Base-by-base conservation (phyloP, 805 yeast species). In the Candida andamanensis region DNA sequence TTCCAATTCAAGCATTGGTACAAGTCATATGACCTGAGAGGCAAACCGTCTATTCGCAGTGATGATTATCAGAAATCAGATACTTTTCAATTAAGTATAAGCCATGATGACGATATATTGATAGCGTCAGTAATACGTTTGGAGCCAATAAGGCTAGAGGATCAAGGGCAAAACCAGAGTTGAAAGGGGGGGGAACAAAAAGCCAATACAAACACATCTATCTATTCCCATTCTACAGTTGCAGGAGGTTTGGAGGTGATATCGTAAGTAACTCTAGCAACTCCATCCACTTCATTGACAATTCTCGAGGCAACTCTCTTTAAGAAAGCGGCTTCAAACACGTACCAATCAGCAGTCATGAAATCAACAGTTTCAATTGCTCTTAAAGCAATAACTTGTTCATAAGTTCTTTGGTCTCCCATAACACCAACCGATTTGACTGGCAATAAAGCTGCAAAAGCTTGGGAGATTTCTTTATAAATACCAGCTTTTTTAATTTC, bases 261-360 rank as follows among this genome's bases (percentile, higher is more conserved):
- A 63, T 92, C 99, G 64, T 92, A 92, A 35, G 95, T 92, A 42
- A 92, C 99, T 67, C 99, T 83, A 36, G 98, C 97, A 53, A 92
- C 98, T 58, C 99, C 99, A 47, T 83, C 85, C 41, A 92, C 99
- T 71, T 92, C 99, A 63, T 92, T 92, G 50, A 92, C 97, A 42
- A 92, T 92, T 74, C 99, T 80, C 26, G 95, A 77, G 36, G 95
- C 86, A 39, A 89, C 97, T 44, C 69, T 78, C 76, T 90, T 92
- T 63, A 92, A 75, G 80, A 92, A 92, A 32, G 76, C 59, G 45
- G 90, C 90, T 50, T 89, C 97, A 56, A 92, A 92, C 45, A 82
- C 84, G 61, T 67, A 92, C 99, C 99, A 92, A 66, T 92, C 98
- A 42, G 98, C 98, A 52, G 99, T 92, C 99, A 92, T 92, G 76